Evolutionary conservation across 495 filamentous ascomycete species (phyloP).

Genomic region (Talaromyces stipitatus): DNA sequence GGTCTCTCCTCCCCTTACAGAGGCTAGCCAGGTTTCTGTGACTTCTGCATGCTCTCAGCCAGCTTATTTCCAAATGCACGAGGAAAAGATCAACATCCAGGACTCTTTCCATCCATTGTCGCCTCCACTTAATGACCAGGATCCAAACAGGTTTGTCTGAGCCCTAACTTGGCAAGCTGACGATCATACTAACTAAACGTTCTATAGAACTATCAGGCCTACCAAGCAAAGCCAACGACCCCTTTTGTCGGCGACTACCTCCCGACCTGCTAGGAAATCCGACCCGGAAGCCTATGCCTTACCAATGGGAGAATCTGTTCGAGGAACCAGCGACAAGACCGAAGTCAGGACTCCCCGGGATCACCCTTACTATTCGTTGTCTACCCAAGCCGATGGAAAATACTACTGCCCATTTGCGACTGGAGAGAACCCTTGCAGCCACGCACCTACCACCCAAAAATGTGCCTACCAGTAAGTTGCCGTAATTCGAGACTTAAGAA

Average conservation of each 20-base stretch:
- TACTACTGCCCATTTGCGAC: slow-evolving; percentile 84
- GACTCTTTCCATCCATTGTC: slow-evolving; percentile 36
- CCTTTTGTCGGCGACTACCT: slow-evolving; percentile 22
- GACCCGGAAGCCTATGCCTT: slow-evolving; percentile 35
- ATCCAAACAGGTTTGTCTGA: slow-evolving; percentile 36
- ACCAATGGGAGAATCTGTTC: slow-evolving; percentile 28
- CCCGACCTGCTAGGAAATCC: slow-evolving; percentile 27
- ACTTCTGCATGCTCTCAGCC: slow-evolving; percentile 37
- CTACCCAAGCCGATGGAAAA: slow-evolving; percentile 62
- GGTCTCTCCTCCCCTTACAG: slow-evolving; percentile 39
- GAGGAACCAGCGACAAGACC: slow-evolving; percentile 39
- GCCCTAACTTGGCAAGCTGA: no score
- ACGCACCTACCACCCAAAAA: slow-evolving; percentile 85
- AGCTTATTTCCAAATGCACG: slow-evolving; percentile 32
- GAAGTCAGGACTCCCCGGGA: slow-evolving; percentile 57
- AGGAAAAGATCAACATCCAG: slow-evolving; percentile 37
- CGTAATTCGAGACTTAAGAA: neutral
- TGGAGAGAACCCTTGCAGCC: slow-evolving; percentile 64
- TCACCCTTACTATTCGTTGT: slow-evolving; percentile 70
- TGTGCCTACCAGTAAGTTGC: slow-evolving; percentile 89
- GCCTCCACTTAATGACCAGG: slow-evolving; percentile 34
- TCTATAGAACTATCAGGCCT: slow-evolving; percentile 30
- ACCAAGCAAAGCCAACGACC: slow-evolving; percentile 30
- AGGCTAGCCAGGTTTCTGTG: slow-evolving; percentile 37
- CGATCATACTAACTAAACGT: no score